Base-by-base conservation (phyloP, 2,329 filamentous ascomycete genomes). In the Exophiala phaeomuriformis region DNA sequence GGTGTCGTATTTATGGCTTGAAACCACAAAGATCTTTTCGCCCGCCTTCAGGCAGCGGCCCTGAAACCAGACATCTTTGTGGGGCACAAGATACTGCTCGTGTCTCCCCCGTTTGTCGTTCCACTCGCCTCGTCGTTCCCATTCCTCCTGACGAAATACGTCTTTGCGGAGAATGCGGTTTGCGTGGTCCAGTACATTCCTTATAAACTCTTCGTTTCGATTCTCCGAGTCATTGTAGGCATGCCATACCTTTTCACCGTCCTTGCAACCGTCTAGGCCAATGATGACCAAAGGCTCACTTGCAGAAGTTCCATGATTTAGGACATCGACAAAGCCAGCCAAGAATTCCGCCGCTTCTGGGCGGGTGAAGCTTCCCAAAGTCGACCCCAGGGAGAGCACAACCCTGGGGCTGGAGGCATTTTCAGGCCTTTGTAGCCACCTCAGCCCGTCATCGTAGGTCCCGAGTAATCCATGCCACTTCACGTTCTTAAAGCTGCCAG, bases 401-500 rank as follows among this genome's bases (percentile, higher is more conserved):
- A 82, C 85, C 71, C 90, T 93, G 40, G 83, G 80, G 58, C 79
- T 83, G 35, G 71, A 71, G 44, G 76, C 71, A 58, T 86, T 80
- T 49, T 81, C 73, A 2, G 86, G 77, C 39, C 77, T 75, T 68
- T 85, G 84, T 59, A 97, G 72, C 90, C 90, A 97, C 56, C 81
- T 79, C 12, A 88, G 78, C n/a, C 88, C 90, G 68, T 97, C 89
- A 61, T 96, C 89, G 65, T 96, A 97, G 1, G 90, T 96, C 3
- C 91, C 91, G 61, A 86, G 79, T 1, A 97, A 79, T 1, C 91
- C 91, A 65, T 85, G 85, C 66, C 88, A 90, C 56, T 78, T 80
- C 59, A 97, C 86, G 66, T 91, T 77, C 61, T 80, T 70, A 69
- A 88, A 94, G 1, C 70, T 71, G 29, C 73, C 72, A 5, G 73